phyloP scores from a whole-genome alignment of 176 grass and related monocot species.

The Rhynchospora tenuis region DNA sequence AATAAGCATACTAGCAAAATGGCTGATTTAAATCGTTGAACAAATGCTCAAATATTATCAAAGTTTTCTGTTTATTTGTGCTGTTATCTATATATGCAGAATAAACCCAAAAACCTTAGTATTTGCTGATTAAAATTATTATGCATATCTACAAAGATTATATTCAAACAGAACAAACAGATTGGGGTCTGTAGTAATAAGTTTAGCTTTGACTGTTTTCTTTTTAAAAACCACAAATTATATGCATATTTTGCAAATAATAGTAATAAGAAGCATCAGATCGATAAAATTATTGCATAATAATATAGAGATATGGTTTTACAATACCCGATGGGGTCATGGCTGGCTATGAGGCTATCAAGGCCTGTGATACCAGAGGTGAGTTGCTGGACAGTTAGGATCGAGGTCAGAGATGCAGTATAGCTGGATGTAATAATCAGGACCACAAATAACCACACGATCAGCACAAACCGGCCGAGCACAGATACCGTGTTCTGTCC shows the following conservation, averaged over 20 bases:
- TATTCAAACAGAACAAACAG: too few species aligned
- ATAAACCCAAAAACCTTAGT: too few species aligned
- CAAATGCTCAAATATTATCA: not conserved
- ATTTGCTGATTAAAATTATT: not conserved
- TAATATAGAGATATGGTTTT: not conserved
- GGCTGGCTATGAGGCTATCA: slow-evolving; percentile 56
- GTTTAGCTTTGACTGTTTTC: not conserved
- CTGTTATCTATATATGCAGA: not conserved
- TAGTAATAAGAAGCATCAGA: not conserved
- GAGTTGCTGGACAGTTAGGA: slow-evolving; percentile 87
- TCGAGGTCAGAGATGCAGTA: slow-evolving; percentile 82
- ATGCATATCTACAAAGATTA: not conserved
- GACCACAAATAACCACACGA: slow-evolving; percentile 87
- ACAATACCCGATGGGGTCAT: slow-evolving; percentile 22
- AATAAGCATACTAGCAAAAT: not conserved
- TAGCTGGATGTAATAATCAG: slow-evolving; percentile 93
- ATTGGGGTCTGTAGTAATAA: not conserved
- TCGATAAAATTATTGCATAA: not conserved
- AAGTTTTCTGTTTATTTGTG: not conserved
- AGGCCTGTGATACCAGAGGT: slow-evolving; percentile 63
- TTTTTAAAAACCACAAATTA: not conserved
- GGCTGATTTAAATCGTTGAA: not conserved
- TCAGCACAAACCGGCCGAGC: slow-evolving; percentile 65
- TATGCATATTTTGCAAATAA: not conserved
- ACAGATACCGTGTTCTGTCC: slow-evolving; percentile 57